Evolutionary conservation across 257 asterid genomes (phyloP).

Genomic region (Haberlea rhodopensis): DNA sequence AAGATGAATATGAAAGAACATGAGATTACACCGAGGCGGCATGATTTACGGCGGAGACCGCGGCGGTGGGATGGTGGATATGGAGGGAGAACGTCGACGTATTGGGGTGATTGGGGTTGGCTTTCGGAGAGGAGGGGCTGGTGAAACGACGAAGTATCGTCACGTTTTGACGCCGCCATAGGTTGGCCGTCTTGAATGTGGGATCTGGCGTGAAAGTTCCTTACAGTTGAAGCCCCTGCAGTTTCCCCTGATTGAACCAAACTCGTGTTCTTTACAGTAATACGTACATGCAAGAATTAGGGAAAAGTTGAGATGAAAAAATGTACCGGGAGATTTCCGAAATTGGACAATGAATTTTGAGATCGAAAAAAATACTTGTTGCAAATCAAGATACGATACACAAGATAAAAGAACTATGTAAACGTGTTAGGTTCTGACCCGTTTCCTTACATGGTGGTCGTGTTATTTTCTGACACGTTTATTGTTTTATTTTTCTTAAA

Average conservation of each 20-base stretch:
- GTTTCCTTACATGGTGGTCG: too few species aligned
- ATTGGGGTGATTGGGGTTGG: slow-evolving; percentile 32
- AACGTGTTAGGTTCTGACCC: too few species aligned
- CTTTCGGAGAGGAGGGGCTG: slow-evolving; percentile 38
- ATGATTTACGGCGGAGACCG: slow-evolving; percentile 39
- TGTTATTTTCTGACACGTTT: too few species aligned
- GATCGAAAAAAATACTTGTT: too few species aligned
- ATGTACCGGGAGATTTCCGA: neutral
- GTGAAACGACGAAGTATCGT: slow-evolving; percentile 2
- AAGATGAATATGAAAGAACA: slow-evolving; percentile 38
- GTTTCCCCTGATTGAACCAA: neutral
- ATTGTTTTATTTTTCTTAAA: too few species aligned
- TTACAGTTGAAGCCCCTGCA: neutral
- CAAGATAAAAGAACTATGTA: too few species aligned
- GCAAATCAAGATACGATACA: too few species aligned
- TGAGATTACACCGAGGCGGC: slow-evolving; percentile 44
- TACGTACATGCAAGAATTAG: neutral
- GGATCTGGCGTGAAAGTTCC: neutral
- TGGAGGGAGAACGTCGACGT: slow-evolving; percentile 61
- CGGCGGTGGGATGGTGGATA: slow-evolving; percentile 40
- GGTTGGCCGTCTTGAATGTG: neutral
- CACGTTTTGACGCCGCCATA: neutral
- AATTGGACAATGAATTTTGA: slow-evolving; percentile 57
- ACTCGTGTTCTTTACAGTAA: neutral
- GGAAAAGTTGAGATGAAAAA: neutral